These are phyloP conservation scores for Populus hybrid DNA, from an alignment of 441 rosid species.

Conservation along the genomic window DNA sequence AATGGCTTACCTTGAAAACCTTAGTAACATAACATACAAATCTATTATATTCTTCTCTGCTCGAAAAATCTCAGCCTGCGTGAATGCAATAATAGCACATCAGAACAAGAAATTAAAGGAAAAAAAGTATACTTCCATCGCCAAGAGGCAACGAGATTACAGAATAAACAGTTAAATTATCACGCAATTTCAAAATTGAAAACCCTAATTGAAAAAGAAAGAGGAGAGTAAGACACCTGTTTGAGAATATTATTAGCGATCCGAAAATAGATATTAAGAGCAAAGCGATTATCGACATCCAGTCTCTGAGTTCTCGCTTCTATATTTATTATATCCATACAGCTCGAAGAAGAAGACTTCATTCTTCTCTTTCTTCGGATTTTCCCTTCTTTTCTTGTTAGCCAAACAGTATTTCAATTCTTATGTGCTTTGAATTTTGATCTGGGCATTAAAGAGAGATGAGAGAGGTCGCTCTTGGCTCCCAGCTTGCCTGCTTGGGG, in stretches of 20 bases:
- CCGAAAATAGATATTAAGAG: conserved; percentile 71
- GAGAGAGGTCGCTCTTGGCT: conserved; percentile 27
- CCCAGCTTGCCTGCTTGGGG: neutral
- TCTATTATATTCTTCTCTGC: conserved; percentile 81
- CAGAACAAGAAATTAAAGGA: neutral
- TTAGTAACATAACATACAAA: conserved; percentile 87
- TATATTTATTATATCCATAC: conserved; percentile 53
- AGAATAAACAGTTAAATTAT: neutral
- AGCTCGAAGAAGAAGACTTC: conserved; percentile 40
- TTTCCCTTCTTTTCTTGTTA: conserved; percentile 6
- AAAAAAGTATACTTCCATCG: neutral
- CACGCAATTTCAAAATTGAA: neutral
- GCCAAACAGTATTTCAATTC: conserved; percentile 6
- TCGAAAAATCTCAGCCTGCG: conserved; percentile 88
- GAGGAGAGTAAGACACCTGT: conserved; percentile 45
- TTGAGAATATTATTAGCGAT: conserved; percentile 88
- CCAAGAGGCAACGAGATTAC: neutral
- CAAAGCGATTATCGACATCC: conserved; percentile 74
- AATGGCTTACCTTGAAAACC: conserved; percentile 76
- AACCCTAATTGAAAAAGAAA: neutral
- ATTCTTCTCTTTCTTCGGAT: conserved; percentile 24
- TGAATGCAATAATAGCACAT: conserved; percentile 27
- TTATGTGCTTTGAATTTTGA: neutral
- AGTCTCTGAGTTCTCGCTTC: conserved; percentile 62
- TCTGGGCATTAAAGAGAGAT: neutral